A percentile compares a stretch with the other conserved stretches of the same genome.
Evolutionary conservation across 352 stramenopile genomes (phyloP).

Genomic region (Discostella stelligera): DNA sequence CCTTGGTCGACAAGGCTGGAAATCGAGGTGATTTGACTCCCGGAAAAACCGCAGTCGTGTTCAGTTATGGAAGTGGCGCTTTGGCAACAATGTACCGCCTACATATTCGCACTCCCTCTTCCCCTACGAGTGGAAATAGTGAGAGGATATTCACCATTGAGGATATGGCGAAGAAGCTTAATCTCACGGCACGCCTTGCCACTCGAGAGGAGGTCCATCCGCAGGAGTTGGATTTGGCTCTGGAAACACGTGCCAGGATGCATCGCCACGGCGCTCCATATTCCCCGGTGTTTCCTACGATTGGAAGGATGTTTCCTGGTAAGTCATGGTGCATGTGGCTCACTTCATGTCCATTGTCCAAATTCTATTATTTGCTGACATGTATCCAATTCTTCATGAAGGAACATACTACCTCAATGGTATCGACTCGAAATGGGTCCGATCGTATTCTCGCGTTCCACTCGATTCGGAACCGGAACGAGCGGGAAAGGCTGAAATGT

Average conservation of each 20-base stretch:
- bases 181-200: constrained; percentile 85
- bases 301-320: constrained; percentile 73
- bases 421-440: constrained; percentile 88
- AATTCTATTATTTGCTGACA: neutral
- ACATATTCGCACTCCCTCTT: constrained; percentile 56
- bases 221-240: constrained; percentile 88
- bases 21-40: constrained; percentile 59
- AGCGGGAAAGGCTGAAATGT: constrained; percentile 40
- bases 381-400: constrained; percentile 8
- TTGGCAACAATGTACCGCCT: constrained; percentile 94
- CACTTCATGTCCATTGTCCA: neutral
- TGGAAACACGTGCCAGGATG: constrained; percentile 88
- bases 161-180: constrained; percentile 86
- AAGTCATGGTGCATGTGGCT: neutral
- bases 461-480: constrained; percentile 59
- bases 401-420: constrained; percentile 90
- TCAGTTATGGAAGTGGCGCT: constrained; percentile 96
- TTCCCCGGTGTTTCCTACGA: constrained; percentile 77
- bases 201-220: constrained; percentile 85
- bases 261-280: constrained; percentile 82
- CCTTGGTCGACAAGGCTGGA: constrained; percentile 84
- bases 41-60: constrained; percentile 88
- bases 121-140: neutral
- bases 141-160: constrained; percentile 85
- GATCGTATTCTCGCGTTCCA: constrained; percentile 86